Conservation (phyloP, 331 rosid genomes). For the Prunus yedoensis region DNA sequence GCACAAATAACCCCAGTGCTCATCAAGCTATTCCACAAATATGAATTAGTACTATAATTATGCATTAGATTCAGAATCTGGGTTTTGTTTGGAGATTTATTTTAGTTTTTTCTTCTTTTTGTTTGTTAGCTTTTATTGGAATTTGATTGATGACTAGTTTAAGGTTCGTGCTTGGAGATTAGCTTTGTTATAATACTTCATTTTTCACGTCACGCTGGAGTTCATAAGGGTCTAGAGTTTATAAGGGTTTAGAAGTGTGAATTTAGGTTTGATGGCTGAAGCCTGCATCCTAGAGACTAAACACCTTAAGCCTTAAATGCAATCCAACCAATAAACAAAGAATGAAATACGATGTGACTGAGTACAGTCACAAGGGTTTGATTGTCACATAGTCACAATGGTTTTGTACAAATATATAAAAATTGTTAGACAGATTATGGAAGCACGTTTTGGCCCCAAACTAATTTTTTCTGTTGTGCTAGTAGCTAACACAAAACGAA, state of each 20-base stretch:
- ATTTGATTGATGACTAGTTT: too few species aligned
- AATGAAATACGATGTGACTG: background rate
- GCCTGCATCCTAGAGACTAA: background rate
- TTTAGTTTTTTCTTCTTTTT: too few species aligned
- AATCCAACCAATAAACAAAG: too few species aligned
- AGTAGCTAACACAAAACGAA: background rate
- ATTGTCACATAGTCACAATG: background rate
- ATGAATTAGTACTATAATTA: too few species aligned
- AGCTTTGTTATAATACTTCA: too few species aligned
- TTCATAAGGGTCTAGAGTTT: background rate
- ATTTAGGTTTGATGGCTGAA: background rate
- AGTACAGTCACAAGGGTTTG: too few species aligned
- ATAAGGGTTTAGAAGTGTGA: background rate
- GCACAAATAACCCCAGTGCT: background rate
- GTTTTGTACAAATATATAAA: background rate
- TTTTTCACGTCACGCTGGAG: background rate
- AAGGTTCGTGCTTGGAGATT: too few species aligned
- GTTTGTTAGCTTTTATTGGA: too few species aligned
- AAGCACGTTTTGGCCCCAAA: background rate
- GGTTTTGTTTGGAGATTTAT: too few species aligned
- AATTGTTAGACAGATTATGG: background rate
- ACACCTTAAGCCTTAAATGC: too few species aligned
- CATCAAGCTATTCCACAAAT: background rate
- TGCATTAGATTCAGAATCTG: background rate
- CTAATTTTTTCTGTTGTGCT: background rate